Base-by-base conservation (phyloP, 192 early-diverging fungal genomes). In the Mortierella alpina region DNA sequence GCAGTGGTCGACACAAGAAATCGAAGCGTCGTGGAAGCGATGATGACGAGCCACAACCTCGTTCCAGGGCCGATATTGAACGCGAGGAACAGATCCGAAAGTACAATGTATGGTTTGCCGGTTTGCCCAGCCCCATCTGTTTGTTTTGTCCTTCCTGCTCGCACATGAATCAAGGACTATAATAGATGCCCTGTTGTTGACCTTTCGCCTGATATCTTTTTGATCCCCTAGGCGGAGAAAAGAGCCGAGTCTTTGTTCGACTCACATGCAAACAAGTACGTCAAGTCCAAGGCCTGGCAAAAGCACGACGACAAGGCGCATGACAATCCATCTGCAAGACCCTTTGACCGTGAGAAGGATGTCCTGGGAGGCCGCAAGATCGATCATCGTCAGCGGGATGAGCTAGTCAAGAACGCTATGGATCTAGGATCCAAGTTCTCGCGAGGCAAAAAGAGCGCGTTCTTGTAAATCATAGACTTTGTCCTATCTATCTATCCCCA, bases 311-410 rank as follows among this genome's bases (percentile, higher is more conserved):
- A 72, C 14, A 60, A 82, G 67, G 75, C 87, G 13, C 62, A 73
- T 11, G 86, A 88, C 22, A 87, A 90, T 46, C 84, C 75, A 0
- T 80, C 83, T 57, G 84, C 86, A 59, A 83, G 87, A 39, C 66
- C 79, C 23, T 90, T 90, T 78, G 89, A 90, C 67, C 83, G 89
- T 22, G 87, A 90, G 40, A 80, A 73, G 71, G 89, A 90, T 72
- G 82, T 90, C 39, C 78, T 83, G 18, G 85, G 86, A 22, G 59
- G 84, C 12, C 86, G 87, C 49, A 69, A 75, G 11, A 82, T 88
- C 45, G 85, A 87, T 48, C 56, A 83, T 20, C 85, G 85, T 31
- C 74, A 84, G 47, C 59, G 87, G 9, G 59, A 82, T 18, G 82
- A 88, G 40, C 60, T 90, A 61, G 57, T 88, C 48, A 82, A 88